These are phyloP conservation scores for Alternaria incomplexa DNA, from an alignment of 2,329 filamentous ascomycete genomes.

Conservation along the genomic window DNA sequence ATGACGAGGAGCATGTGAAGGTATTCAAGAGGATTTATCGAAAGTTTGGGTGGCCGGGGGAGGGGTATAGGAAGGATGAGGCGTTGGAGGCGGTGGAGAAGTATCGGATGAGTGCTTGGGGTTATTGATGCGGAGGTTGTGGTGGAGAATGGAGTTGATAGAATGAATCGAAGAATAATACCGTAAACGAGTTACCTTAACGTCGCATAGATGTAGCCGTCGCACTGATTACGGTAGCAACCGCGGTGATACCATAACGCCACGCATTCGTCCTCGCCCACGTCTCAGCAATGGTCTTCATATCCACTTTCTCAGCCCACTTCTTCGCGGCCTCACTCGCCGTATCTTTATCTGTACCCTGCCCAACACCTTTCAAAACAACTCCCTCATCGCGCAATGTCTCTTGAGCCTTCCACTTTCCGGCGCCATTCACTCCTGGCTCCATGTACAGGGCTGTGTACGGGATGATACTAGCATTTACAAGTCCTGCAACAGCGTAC, in stretches of 20 bases:
- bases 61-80: background rate
- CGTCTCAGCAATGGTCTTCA: constrained; percentile 24
- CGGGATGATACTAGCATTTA: constrained; percentile 40
- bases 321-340: constrained; percentile 17
- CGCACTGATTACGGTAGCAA: constrained; percentile 23
- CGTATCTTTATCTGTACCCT: constrained; percentile 21
- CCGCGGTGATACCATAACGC: constrained; percentile 23
- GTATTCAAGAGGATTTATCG: background rate
- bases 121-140: background rate
- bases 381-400: constrained; percentile 35
- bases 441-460: constrained; percentile 50
- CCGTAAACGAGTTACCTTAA: background rate
- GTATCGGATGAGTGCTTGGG: background rate
- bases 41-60: background rate
- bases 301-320: constrained; percentile 28
- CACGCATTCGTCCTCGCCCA: constrained; percentile 27
- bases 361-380: constrained; percentile 14
- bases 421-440: constrained; percentile 47
- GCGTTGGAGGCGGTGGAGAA: background rate
- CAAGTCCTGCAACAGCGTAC: constrained; percentile 35
- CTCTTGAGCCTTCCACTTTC: constrained; percentile 48
- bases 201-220: constrained; percentile 9
- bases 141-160: background rate
- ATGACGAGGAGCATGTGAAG: background rate
- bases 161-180: background rate